A percentile compares a stretch with the other conserved stretches of the same genome.
Evolutionary conservation across 495 filamentous ascomycete species (phyloP).

Genomic region (Sphaerosporella brunnea): DNA sequence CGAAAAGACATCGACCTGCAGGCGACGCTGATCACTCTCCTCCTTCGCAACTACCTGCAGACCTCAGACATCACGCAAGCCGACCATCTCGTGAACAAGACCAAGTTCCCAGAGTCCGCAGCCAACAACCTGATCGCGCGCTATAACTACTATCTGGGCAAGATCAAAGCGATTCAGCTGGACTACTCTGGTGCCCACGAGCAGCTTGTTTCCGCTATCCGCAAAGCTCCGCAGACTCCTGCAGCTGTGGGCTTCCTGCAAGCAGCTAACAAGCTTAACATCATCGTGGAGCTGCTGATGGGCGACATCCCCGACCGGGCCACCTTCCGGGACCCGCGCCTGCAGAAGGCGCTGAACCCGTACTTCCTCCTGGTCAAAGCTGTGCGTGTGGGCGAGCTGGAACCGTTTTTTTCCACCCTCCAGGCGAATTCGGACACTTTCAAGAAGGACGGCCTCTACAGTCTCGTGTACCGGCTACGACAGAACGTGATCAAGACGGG

Average conservation of each 20-base stretch:
- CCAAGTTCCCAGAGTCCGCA: conserved; percentile 77
- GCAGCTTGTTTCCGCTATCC: conserved; percentile 74
- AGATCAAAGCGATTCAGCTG: conserved; percentile 88
- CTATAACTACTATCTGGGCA: conserved; percentile 89
- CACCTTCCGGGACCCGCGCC: conserved; percentile 69
- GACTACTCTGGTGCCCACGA: conserved; percentile 94
- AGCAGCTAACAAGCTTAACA: conserved; percentile 77
- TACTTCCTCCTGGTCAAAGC: conserved; percentile 89
- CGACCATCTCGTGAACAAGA: conserved; percentile 86
- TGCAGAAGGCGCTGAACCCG: conserved; percentile 72
- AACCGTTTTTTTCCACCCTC: conserved; percentile 74
- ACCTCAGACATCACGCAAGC: conserved; percentile 96
- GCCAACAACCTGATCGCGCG: conserved; percentile 95
- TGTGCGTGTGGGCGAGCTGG: conserved; percentile 83
- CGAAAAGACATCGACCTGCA: conserved; percentile 94
- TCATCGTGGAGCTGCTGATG: conserved; percentile 95
- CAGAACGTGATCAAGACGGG: conserved; percentile 99
- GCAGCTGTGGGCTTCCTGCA: conserved; percentile 88
- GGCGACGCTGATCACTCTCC: conserved; percentile 79
- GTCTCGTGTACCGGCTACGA: conserved; percentile 75
- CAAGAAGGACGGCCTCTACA: conserved; percentile 86
- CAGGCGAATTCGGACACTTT: conserved; percentile 64
- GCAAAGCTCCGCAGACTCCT: conserved; percentile 79
- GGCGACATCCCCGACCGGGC: conserved; percentile 93
- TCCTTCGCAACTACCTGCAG: conserved; percentile 87